Evolutionary conservation across 202 grass and related monocot species (phyloP), one percentile per base, ranked within the genome.

Genomic region (Zoysia matrella): DNA sequence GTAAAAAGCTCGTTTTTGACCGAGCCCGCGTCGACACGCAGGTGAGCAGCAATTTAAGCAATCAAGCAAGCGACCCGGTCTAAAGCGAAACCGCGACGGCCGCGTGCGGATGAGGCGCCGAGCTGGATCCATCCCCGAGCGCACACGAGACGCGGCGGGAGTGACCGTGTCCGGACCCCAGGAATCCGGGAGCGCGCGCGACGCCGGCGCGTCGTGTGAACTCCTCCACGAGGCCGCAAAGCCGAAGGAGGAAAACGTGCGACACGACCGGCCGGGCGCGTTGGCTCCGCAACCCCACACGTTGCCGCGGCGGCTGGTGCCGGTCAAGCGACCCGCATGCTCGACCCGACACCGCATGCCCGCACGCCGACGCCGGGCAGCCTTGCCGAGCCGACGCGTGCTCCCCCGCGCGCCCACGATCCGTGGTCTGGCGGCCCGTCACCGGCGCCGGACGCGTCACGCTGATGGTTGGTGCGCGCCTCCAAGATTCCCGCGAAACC

Each of bases 111-210:
- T 12, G 51, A 52, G 50, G 50, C 50, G 11, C 73, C 6, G 56
- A 80, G 77, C 71, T 47, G 61, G 80, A 1, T 12, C 0, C 0
- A 45, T 44, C 55, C 55, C 6, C 4, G 61, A 4, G 5, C 68
- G 60, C 51, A 72, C 52, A 68, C 60, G 74, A 54, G 85, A 81
- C 78, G 45, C 11, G 47, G 9, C 51, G 3, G 6, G 10, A 52
- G 41, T 36, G 14, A 70, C 22, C 46, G 3, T 54, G 52, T 12
- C 52, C 52, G 12, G 2, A 8, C 52, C 54, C 39, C 11, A 8
- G 48, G 69, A 84, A 44, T 66, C 65, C 87, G 76, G 87, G 81
- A 84, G 4, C 79, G 82, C 81, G 5, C 82, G 87, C 81, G 82
- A 57, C 82, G 22, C 22, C 22, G 22, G 22, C 58, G 72, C 0